These are phyloP conservation scores for Xylaria sp. DNA, from an alignment of 2,329 filamentous ascomycete species.

Conservation along the genomic window DNA sequence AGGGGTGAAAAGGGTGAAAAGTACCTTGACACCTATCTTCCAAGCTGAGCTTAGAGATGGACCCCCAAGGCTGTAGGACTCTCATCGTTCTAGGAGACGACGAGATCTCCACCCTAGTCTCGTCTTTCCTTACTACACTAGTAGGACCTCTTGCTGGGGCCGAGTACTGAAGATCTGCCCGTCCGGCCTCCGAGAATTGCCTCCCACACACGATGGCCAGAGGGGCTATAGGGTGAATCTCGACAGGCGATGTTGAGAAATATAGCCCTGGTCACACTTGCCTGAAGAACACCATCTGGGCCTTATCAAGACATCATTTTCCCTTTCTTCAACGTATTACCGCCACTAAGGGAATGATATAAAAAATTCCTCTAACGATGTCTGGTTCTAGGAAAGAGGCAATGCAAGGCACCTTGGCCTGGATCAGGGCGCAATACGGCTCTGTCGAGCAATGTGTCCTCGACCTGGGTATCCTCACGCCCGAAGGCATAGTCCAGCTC, in stretches of 20 bases:
- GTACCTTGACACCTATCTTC: background rate
- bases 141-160: background rate
- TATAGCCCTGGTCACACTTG: background rate
- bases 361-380: conserved; percentile 37
- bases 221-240: background rate
- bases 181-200: background rate
- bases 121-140: background rate
- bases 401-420: conserved; percentile 62
- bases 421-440: conserved; percentile 70
- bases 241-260: background rate
- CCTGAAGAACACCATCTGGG: background rate
- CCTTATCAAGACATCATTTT: background rate
- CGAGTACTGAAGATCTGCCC: background rate
- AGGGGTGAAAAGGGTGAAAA: too few species aligned
- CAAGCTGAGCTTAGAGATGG: background rate
- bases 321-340: background rate
- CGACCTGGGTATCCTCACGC: conserved; percentile 66
- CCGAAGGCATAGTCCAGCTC: conserved; percentile 61
- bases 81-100: background rate
- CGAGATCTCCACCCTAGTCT: background rate
- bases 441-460: conserved; percentile 72
- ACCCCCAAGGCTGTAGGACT: background rate
- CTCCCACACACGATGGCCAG: too few species aligned
- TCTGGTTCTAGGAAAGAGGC: conserved; percentile 54
- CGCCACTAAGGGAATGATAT: background rate